These are phyloP conservation scores for Chaetomiaceae sp. DNA, from an alignment of 2,329 filamentous ascomycete species.

Conservation along the genomic window DNA sequence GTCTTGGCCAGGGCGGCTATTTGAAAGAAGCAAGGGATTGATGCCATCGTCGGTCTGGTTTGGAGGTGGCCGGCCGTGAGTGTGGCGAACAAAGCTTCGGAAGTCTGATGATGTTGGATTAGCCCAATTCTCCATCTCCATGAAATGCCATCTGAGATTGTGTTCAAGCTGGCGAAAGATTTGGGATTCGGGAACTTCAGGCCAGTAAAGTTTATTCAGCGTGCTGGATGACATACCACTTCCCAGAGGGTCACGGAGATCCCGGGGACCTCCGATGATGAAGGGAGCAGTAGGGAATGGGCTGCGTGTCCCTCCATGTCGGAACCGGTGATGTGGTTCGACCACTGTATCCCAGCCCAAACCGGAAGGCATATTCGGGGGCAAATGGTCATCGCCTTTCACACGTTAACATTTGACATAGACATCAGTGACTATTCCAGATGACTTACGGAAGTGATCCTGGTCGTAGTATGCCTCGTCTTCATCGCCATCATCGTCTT, in stretches of 20 bases:
- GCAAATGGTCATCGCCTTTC: constrained; percentile 37
- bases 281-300: constrained; percentile 51
- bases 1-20: constrained; percentile 38
- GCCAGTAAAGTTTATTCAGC: not conserved
- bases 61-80: constrained; percentile 47
- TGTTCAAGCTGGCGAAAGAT: not conserved
- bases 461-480: constrained; percentile 62
- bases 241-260: constrained; percentile 43
- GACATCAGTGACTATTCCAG: constrained; percentile 1
- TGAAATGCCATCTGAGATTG: not conserved
- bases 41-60: constrained; percentile 69
- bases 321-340: constrained; percentile 49
- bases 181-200: too few species aligned
- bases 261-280: constrained; percentile 50
- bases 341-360: constrained; percentile 55
- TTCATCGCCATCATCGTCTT: constrained; percentile 64
- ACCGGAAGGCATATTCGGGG: constrained; percentile 38
- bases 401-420: constrained; percentile 2
- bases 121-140: too few species aligned
- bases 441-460: constrained; percentile 48
- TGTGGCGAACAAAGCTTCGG: constrained; percentile 45
- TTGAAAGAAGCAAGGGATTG: constrained; percentile 77
- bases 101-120: constrained; percentile 33
- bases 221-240: constrained; percentile 33
- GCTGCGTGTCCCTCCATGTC: constrained; percentile 45